Conservation (phyloP, 768 basidiomycete genomes). For the Auriscalpium microsporum region DNA sequence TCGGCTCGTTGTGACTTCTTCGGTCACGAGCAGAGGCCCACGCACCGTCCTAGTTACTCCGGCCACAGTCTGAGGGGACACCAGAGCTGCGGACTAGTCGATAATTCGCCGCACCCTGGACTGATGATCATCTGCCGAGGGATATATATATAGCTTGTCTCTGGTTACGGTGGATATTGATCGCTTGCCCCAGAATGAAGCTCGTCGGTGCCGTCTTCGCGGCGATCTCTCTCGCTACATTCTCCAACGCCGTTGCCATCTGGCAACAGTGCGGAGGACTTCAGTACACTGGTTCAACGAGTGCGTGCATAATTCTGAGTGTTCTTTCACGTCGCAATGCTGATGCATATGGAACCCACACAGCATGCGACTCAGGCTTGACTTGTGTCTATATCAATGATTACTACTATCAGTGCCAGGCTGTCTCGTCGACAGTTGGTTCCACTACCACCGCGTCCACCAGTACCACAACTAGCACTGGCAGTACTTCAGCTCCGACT, state of each 20-base stretch:
- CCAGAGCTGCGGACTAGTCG: too few relatives aligned
- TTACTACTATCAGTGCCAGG: conserved; percentile 36
- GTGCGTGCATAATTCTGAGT: not conserved
- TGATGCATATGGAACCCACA: not conserved
- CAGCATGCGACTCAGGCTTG: conserved; percentile 32
- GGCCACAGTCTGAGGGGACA: too few relatives aligned
- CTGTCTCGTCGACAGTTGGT: conserved; percentile 12
- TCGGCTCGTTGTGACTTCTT: too few relatives aligned
- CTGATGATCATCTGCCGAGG: too few relatives aligned
- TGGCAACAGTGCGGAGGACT: conserved; percentile 26
- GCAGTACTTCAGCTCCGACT: conserved; percentile 1
- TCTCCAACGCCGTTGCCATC: conserved; percentile 10
- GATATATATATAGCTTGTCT: too few relatives aligned
- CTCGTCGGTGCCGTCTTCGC: conserved; percentile 11
- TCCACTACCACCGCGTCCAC: not conserved
- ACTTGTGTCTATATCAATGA: conserved; percentile 29
- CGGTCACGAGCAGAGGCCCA: too few relatives aligned
- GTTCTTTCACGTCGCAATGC: too few relatives aligned
- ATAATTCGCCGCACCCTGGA: too few relatives aligned
- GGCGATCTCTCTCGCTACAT: conserved; percentile 17
- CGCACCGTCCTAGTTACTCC: too few relatives aligned
- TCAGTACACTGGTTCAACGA: not conserved
- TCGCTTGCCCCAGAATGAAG: not conserved
- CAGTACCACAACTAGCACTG: conserved; percentile 8
- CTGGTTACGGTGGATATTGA: too few relatives aligned